A percentile compares a stretch with the other conserved stretches of the same genome.
phyloP scores from a whole-genome alignment of 78 protist genomes.

The Isochrysis galbana region DNA sequence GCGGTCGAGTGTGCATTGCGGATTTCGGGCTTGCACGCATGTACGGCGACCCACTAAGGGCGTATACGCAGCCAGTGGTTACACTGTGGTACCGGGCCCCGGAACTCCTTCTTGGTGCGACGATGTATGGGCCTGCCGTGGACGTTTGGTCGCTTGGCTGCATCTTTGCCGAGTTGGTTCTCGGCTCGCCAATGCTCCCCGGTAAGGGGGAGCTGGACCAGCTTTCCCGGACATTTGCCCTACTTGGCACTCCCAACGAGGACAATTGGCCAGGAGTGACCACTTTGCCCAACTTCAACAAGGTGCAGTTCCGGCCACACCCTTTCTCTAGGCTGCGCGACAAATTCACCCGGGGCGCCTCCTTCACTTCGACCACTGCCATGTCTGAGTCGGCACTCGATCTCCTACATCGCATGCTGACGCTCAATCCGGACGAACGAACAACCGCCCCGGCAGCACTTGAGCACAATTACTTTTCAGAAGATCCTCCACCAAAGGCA shows the following conservation, averaged over 20 bases:
- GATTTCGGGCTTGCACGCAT: conserved; percentile 49
- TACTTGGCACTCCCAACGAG: not conserved
- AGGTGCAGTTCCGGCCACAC: not conserved
- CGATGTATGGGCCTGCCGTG: conserved; percentile 22
- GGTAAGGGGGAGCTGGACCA: conserved; percentile 36
- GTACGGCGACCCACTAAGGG: conserved; percentile 41
- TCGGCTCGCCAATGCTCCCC: not conserved
- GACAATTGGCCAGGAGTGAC: not conserved
- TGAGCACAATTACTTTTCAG: not conserved
- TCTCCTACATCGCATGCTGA: conserved; percentile 16
- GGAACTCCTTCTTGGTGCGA: conserved; percentile 39
- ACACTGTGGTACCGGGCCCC: conserved; percentile 40
- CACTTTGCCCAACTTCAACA: not conserved
- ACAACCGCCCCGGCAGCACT: conserved; percentile 2
- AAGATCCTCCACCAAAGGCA: not conserved
- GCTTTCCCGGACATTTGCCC: not conserved
- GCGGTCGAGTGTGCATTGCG: not conserved
- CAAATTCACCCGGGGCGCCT: not conserved
- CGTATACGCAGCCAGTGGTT: conserved; percentile 35
- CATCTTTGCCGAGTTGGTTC: conserved; percentile 82
- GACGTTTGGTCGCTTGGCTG: conserved; percentile 85
- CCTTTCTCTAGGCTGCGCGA: conserved; percentile 30
- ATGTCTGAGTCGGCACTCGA: not conserved
- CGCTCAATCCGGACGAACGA: not conserved
- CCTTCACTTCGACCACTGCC: not conserved